Conservation (phyloP, 495 filamentous ascomycete genomes). For the Neurospora sp. region DNA sequence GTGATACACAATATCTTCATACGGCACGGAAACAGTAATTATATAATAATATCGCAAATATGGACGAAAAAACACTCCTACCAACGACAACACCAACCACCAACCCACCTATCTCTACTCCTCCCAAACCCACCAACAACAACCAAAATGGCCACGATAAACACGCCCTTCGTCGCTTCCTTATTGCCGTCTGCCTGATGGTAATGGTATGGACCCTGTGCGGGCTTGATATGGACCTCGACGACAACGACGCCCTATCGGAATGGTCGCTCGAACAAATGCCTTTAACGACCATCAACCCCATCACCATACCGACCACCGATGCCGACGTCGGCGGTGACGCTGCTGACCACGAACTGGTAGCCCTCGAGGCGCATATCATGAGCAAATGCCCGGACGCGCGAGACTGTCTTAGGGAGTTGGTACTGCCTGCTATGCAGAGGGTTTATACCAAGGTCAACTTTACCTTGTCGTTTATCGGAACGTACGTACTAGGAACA, state of each 20-base stretch:
- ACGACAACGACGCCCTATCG: neutral
- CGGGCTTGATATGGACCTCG: neutral
- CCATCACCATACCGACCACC: neutral
- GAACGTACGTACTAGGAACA: slow-evolving; percentile 28
- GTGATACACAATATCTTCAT: neutral
- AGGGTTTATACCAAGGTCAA: slow-evolving; percentile 72
- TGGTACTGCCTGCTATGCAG: slow-evolving; percentile 83
- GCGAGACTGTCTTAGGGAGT: slow-evolving; percentile 61
- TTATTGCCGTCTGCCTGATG: neutral
- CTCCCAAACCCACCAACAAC: neutral
- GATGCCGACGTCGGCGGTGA: neutral
- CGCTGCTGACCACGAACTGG: slow-evolving; percentile 16
- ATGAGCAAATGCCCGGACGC: slow-evolving; percentile 96
- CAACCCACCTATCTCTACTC: neutral
- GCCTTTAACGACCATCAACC: neutral
- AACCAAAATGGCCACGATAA: neutral
- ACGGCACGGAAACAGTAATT: neutral
- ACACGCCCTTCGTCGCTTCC: neutral
- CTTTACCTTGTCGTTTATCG: slow-evolving; percentile 86
- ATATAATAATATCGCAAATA: neutral
- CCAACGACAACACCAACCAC: neutral
- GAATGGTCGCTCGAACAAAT: neutral
- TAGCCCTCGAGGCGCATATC: slow-evolving; percentile 82
- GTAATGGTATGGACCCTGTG: neutral
- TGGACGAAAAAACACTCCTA: neutral